Evolutionary conservation across 1,139 yeast species (phyloP), one percentile per base, ranked within the genome.

Genomic region (Candida frijolesensis): DNA sequence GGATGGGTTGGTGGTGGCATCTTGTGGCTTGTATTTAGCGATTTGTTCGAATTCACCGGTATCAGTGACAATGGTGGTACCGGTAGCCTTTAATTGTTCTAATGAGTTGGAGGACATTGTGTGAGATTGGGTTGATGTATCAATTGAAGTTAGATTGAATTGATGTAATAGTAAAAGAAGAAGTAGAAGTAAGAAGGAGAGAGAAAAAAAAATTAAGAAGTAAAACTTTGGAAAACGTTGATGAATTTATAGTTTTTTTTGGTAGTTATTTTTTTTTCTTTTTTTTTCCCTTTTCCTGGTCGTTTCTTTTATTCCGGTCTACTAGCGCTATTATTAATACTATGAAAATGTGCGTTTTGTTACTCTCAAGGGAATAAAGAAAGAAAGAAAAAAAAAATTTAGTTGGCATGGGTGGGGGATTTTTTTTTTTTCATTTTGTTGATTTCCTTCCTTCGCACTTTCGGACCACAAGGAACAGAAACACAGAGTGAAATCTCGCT

Each of bases 1-100:
- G 44, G 99, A 92, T 61, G 99, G 99, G 81, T 94, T 94, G 72
- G 99, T 94, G 68, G 99, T 94, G 60, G 99, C 97, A 76, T 94
- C 99, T 80, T 94, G 98, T 62, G 99, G 99, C 66, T 94, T 90
- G 81, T 88, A 94, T 77, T 91, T 90, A 68, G 97, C 97, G 70
- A 94, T 94, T 60, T 95, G 87, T 74, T 91, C 98, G 70, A 94
- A 94, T 76, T 94, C 99, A 80, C 99, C 99, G 57, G 98, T 92
- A 79, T 94, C 99, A 60, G 99, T 89, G 69, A 94, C 99, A 67
- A 94, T 96, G 62, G 83, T 86, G 61, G 99, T 94, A 64, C 98
- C 98, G 54, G 97, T 74, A 60, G 96, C 92, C 76, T 94, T 94
- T 71, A 94, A 84, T 78, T 88, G 94, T 74, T 87, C 98, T 68